Conservation (phyloP, 805 yeast species). For the Millerago galiae region DNA sequence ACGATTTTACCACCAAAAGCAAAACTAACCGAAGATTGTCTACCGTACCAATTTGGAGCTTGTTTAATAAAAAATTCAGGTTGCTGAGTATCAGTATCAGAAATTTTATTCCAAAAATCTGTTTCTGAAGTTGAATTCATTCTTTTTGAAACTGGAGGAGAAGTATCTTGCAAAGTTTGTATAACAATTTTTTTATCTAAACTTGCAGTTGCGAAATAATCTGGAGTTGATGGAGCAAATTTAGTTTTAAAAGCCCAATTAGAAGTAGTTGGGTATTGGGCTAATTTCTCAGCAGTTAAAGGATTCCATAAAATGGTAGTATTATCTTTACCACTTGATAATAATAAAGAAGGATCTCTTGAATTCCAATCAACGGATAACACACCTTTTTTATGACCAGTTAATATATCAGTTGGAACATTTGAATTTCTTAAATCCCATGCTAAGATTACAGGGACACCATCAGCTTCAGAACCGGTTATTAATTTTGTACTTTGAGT, state of each 20-base stretch:
- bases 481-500: slow-evolving; percentile 74
- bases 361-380: slow-evolving; percentile 90
- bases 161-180: slow-evolving; percentile 85
- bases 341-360: slow-evolving; percentile 67
- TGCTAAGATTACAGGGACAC: slow-evolving; percentile 69
- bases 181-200: slow-evolving; percentile 77
- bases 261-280: slow-evolving; percentile 85
- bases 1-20: slow-evolving; percentile 94
- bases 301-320: slow-evolving; percentile 90
- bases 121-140: slow-evolving; percentile 47
- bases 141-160: slow-evolving; percentile 44
- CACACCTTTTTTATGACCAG: slow-evolving; percentile 85
- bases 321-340: slow-evolving; percentile 93
- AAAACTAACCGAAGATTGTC: slow-evolving; percentile 70
- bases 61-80: slow-evolving; percentile 68
- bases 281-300: slow-evolving; percentile 58
- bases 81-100: slow-evolving; percentile 61
- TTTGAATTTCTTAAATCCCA: slow-evolving; percentile 96
- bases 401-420: slow-evolving; percentile 72
- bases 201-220: slow-evolving; percentile 80
- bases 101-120: slow-evolving; percentile 81
- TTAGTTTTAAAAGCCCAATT: slow-evolving; percentile 90
- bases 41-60: slow-evolving; percentile 85
- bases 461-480: slow-evolving; percentile 82
- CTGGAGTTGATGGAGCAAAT: slow-evolving; percentile 87